A percentile compares a stretch with the other conserved stretches of the same genome.
Conservation (phyloP, 2,329 filamentous ascomycete species). For the Hymenoscyphus repandus region DNA sequence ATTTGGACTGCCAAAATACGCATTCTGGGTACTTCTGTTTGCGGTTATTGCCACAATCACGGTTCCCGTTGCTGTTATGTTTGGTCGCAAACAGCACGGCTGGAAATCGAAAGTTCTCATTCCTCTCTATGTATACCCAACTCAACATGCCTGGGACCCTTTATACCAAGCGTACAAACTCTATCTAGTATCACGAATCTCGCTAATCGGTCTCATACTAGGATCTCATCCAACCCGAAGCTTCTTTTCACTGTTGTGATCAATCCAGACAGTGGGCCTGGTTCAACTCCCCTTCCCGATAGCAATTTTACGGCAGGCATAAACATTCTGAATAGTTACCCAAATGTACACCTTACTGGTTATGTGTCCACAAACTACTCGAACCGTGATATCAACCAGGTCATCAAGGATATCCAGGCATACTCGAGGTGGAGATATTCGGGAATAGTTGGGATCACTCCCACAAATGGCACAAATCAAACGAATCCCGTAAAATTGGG, state of each 20-base stretch:
- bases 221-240: constrained; percentile 14
- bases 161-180: constrained; percentile 14
- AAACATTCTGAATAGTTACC: constrained; percentile 32
- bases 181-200: background rate
- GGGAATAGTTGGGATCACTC: background rate
- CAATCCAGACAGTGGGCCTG: constrained; percentile 30
- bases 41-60: constrained; percentile 8
- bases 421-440: constrained; percentile 33
- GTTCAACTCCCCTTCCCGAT: constrained; percentile 28
- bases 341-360: constrained; percentile 34
- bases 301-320: constrained; percentile 30
- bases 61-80: constrained; percentile 9
- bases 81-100: constrained; percentile 1
- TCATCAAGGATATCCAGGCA: constrained; percentile 31
- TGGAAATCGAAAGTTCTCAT: constrained; percentile 13
- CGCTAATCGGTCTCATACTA: background rate
- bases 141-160: constrained; percentile 17
- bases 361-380: constrained; percentile 35
- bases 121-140: constrained; percentile 25
- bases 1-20: background rate
- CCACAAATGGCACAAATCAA: background rate
- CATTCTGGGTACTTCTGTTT: background rate
- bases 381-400: constrained; percentile 23
- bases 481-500: constrained; percentile 10
- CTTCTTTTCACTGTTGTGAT: constrained; percentile 24